These are phyloP conservation scores for Boletus semigastroideus DNA, from an alignment of 1,284 basidiomycete species.

Conservation along the genomic window DNA sequence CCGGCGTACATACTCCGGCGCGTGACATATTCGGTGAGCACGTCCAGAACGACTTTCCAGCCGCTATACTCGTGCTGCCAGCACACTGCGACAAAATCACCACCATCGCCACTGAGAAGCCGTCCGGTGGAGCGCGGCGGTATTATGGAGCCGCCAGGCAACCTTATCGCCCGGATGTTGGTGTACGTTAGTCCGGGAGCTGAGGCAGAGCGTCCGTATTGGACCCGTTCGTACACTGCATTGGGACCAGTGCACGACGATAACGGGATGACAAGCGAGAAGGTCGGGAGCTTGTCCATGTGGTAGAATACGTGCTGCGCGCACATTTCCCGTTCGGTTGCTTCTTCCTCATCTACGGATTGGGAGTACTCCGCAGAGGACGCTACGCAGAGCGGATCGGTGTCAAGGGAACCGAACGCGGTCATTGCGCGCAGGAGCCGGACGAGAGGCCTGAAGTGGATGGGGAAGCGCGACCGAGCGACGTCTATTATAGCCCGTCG, in stretches of 20 bases:
- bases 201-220: conserved; percentile 51
- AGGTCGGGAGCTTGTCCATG: conserved; percentile 70
- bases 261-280: conserved; percentile 70
- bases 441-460: conserved; percentile 70
- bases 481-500: conserved; percentile 80
- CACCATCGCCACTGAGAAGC: conserved; percentile 70
- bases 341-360: conserved; percentile 25
- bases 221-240: conserved; percentile 66
- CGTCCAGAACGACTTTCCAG: conserved; percentile 79
- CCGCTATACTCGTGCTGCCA: conserved; percentile 82
- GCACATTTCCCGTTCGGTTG: conserved; percentile 41
- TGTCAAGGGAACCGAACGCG: conserved; percentile 66
- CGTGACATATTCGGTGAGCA: conserved; percentile 73
- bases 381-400: conserved; percentile 57
- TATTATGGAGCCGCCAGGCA: conserved; percentile 75
- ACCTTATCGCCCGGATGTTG: conserved; percentile 63
- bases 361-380: conserved; percentile 49
- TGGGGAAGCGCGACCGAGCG: conserved; percentile 77
- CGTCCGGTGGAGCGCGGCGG: conserved; percentile 67
- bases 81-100: conserved; percentile 68
- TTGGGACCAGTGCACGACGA: conserved; percentile 60
- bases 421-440: conserved; percentile 77
- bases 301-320: conserved; percentile 71
- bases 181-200: conserved; percentile 59
- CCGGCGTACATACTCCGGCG: conserved; percentile 46